Base-by-base conservation (phyloP, 2,329 filamentous ascomycete genomes). In the Exophiala bonariae region DNA sequence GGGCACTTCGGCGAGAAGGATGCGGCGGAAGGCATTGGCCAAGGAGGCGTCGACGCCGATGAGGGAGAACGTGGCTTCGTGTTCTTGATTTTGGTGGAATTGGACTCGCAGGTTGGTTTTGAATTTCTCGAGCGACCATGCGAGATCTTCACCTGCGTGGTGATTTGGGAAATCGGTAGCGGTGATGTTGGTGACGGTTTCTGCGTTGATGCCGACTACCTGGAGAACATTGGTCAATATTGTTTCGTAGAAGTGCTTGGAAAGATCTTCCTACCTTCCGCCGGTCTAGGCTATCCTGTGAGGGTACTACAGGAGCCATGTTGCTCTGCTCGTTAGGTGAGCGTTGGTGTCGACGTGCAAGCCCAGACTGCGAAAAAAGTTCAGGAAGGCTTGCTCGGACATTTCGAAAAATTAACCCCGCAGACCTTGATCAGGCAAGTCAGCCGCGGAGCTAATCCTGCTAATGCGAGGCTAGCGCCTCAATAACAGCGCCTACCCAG, bases 1-100 rank as follows among this genome's bases (percentile, higher is more conserved):
- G 14, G 92, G 90, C 43, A 99, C 87, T 74, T 99, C 95, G 59
- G 92, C 81, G 68, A 99, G 86, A 62, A 97, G 80, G 61, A 97
- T 97, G 61, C 93, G 89, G 52, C 93, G 90, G 76, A 97, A 96
- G 63, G 95, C 93, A 68, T 99, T 99, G 63, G 93, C 89, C 65
- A 99, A 83, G 44, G 89, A 85, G 62, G 93, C 90, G 66, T 99
- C 93, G 61, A 96, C 74, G 59, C 92, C 91, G 61, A 96, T 80
- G 55, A 99, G 82, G 26, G 91, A 96, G 75, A 99, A 99, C 46
- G 86, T 86, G 34, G 89, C 77, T 62, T 96, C 83, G 64, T 82
- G 80, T 49, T 79, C 79, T 39, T 86, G 79, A 67, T 95, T 93
- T 58, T 87, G 78, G 79, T 97, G 89, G 67, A 96, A 95, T 57